Conservation (phyloP, 2,329 filamentous ascomycete genomes). For the Aspergillus sp. region DNA sequence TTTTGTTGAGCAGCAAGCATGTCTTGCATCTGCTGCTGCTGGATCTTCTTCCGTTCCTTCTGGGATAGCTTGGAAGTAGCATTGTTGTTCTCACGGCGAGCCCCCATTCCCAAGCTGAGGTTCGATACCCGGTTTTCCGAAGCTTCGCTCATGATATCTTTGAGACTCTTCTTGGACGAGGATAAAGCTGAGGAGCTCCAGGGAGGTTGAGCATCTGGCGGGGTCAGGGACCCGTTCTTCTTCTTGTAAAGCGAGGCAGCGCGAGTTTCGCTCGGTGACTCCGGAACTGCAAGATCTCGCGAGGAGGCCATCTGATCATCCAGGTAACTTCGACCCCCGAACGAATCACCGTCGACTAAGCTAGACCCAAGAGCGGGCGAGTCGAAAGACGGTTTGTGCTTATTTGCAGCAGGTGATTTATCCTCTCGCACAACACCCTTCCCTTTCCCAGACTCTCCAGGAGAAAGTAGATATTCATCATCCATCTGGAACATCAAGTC, state of each 20-base stretch:
- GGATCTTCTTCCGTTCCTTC: slow-evolving; percentile 84
- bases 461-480: slow-evolving; percentile 59
- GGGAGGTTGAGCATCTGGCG: slow-evolving; percentile 42
- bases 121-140: slow-evolving; percentile 54
- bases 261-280: slow-evolving; percentile 29
- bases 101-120: slow-evolving; percentile 54
- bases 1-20: slow-evolving; percentile 36
- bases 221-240: slow-evolving; percentile 26
- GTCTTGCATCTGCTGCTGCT: slow-evolving; percentile 64
- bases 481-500: slow-evolving; percentile 97
- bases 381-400: slow-evolving; percentile 25
- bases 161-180: slow-evolving; percentile 69
- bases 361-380: slow-evolving; percentile 31
- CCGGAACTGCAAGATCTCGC: slow-evolving; percentile 18
- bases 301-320: slow-evolving; percentile 33
- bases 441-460: slow-evolving; percentile 31
- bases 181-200: slow-evolving; percentile 59
- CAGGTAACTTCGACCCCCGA: slow-evolving; percentile 28
- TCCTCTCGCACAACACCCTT: slow-evolving; percentile 29
- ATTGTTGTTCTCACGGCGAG: slow-evolving; percentile 44
- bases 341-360: slow-evolving; percentile 28
- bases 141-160: slow-evolving; percentile 71
- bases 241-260: slow-evolving; percentile 24
- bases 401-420: slow-evolving; percentile 19
- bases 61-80: slow-evolving; percentile 72